Evolutionary conservation across 164 flowering plant species (phyloP).

Genomic region (Annona squamosa): DNA sequence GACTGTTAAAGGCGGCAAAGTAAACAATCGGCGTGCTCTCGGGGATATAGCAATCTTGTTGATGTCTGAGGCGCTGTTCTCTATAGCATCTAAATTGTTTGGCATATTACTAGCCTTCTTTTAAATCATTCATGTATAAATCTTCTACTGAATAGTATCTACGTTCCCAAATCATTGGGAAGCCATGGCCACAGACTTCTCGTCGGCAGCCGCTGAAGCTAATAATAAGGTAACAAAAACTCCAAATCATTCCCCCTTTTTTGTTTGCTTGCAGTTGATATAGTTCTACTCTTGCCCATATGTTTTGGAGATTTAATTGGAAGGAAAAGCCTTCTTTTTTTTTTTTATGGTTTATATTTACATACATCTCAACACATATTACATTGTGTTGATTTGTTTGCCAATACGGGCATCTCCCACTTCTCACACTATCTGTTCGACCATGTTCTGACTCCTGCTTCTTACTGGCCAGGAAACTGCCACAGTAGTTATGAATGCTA

Average conservation of each 20-base stretch:
- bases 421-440: not conserved
- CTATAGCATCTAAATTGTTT: not conserved
- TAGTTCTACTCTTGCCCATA: not conserved
- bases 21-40: constrained; percentile 56
- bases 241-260: not conserved
- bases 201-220: constrained; percentile 58
- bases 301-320: no score
- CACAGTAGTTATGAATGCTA: constrained; percentile 30
- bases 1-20: constrained; percentile 33
- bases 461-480: constrained; percentile 32
- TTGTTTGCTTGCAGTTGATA: not conserved
- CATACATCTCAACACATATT: no score
- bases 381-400: not conserved
- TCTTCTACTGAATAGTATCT: not conserved
- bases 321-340: no score
- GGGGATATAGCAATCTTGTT: constrained; percentile 75
- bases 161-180: constrained; percentile 6
- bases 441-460: not conserved
- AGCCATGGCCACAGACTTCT: constrained; percentile 35
- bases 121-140: not conserved
- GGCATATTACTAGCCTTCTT: no score
- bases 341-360: no score
- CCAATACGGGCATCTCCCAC: not conserved
- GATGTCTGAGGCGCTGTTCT: constrained; percentile 34
- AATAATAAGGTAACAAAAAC: constrained; percentile 41